Base-by-base conservation (phyloP, 2,329 filamentous ascomycete species). In the Orbilia oligospora region DNA sequence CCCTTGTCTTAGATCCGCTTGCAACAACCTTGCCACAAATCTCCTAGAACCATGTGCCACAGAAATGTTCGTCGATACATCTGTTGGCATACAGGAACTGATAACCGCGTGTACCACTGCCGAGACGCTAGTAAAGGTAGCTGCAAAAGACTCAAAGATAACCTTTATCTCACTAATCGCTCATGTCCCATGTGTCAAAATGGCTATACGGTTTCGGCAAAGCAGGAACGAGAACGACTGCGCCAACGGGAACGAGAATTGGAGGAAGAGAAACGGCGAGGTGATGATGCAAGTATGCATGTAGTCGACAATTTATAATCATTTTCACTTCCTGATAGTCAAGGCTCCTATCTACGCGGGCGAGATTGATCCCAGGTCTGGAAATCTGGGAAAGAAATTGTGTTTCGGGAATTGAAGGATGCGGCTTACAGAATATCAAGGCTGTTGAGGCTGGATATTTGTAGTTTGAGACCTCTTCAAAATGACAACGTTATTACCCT, bases 11-110 rank as follows among this genome's bases (percentile, higher is more conserved):
- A 33, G 33, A 18, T 24, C 12, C 16, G 30, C 6, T 10, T 27
- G 8, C 22, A 55, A 38, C 12, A 65, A 5, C 16, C 27, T 24
- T 6, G n/a, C 61, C 20, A 36, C 44, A 16, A 65, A 20, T 2
- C 8, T 10, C 56, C 56, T 61, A 65, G 46, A 66, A 36, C 20
- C 36, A 70, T 76, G 71, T 76, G 71, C 48, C 65, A 70, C 46
- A 65, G 71, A 24, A 70, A 64, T 12, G 36, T 76, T 20, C 65
- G 71, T 4, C 65, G 56, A 20, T 67, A 70, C 38, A 58, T 33
- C n/a, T 76, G 71, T 33, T 76, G 65, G 71, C 71, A 76, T 20
- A 36, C 41, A 12, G 30, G 55, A 12, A 76, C 71, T 22, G 65
- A 76, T 16, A 65, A 65, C 27, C 22, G 41, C 20, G 63, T 76